Evolutionary conservation across 2,329 filamentous ascomycete species (phyloP), one percentile per base, ranked within the genome.

Genomic region (Sporothrix globosa): DNA sequence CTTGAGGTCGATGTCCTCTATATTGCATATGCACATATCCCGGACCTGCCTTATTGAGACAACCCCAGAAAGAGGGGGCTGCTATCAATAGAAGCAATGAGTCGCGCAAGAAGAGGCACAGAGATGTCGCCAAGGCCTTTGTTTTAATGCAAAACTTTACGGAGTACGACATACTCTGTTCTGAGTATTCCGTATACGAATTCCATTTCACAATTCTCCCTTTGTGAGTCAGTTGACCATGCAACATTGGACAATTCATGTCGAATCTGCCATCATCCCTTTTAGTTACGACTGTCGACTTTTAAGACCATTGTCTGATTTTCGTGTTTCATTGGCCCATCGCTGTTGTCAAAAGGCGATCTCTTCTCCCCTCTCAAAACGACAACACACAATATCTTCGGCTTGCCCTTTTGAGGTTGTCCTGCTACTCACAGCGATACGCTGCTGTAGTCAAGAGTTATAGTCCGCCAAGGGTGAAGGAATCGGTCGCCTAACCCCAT

Each of bases 311-410:
- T 69, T 69, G 67, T 48, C 60, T 56, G 58, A 56, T 70, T 58
- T 70, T 24, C 24, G 13, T 58, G 48, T 70, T 58, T 67, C 34
- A 69, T 69, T 70, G 41, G 24, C 39, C 69, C 58, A 61, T 69
- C 54, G 54, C 24, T 34, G 54, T 52, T 61, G 54, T 69, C 67
- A 60, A n/a, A 14, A 34, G 39, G 13, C 50, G 34, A 44, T 68
- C 66, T 24, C 27, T 39, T 24, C 46, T n/a, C 56, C n/a, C n/a
- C 24, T 46, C 34, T 19, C 44, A 63, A 9, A 11, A 34, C 5
- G 34, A 6, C 34, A 34, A 34, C 34, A 34, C 4, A 34, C 34
- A 34, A 9, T 34, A 34, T 44, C 48, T 65, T 30, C 67, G 41
- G 41, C 24, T 65, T 69, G 52, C 58, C 58, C 30, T 54, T 63